These are phyloP conservation scores for Thinopyrum obtusiflorum DNA, from an alignment of 202 grass and related monocot genomes.

Conservation along the genomic window DNA sequence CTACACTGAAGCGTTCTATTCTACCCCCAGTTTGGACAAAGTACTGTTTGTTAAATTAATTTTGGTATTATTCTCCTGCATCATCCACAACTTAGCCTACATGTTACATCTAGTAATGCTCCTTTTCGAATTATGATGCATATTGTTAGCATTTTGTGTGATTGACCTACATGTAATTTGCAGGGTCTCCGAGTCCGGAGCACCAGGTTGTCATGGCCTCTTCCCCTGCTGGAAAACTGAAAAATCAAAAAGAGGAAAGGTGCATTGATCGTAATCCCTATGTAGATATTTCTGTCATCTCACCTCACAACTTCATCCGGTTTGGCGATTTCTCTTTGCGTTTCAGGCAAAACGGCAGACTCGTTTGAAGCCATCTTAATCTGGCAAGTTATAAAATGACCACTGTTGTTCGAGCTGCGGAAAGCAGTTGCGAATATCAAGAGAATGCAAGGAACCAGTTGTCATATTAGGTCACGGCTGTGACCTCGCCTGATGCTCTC, in stretches of 20 bases:
- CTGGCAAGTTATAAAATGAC: not conserved
- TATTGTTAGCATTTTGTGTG: slow-evolving; percentile 1
- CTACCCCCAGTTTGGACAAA: not conserved
- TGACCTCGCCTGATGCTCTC: not conserved
- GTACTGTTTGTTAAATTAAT: not conserved
- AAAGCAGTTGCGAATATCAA: slow-evolving; percentile 2
- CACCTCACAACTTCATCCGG: not conserved
- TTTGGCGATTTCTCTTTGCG: not conserved
- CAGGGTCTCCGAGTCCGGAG: slow-evolving; percentile 57
- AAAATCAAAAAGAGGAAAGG: slow-evolving; percentile 49
- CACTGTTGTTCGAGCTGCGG: not conserved
- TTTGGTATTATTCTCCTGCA: not conserved
- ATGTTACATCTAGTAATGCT: slow-evolving; percentile 1
- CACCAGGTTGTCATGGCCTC: slow-evolving; percentile 57
- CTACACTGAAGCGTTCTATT: not conserved
- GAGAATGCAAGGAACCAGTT: not conserved
- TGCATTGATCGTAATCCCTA: slow-evolving; percentile 15
- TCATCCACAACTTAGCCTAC: not conserved
- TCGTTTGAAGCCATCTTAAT: slow-evolving; percentile 36
- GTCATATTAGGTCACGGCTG: not conserved
- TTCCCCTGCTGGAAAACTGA: slow-evolving; percentile 70
- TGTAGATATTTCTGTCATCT: not conserved
- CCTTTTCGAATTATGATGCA: not conserved
- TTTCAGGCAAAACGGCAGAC: slow-evolving; percentile 34
- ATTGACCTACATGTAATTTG: slow-evolving; percentile 19